Evolutionary conservation across 345 rosid species (phyloP), one percentile per base, ranked within the genome.

Genomic region (Salix caprea): DNA sequence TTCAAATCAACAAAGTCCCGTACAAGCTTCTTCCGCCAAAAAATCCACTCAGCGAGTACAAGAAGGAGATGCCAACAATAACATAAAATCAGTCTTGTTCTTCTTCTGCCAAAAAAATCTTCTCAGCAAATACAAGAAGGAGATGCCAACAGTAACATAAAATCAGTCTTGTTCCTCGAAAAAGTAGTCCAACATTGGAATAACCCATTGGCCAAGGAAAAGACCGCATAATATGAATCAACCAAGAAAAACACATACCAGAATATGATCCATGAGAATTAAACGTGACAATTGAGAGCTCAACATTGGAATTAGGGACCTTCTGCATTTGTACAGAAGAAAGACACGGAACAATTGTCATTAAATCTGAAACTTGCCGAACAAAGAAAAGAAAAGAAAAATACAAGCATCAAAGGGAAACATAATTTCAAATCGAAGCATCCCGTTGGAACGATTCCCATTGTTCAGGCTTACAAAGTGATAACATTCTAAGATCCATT

Each of bases 231-330:
- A 61, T 52, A 15, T 23, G 24, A 62, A 64, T 34, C 10, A 70
- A 77, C 24, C 12, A 46, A 77, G 70, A 10, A 61, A 50, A 66
- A 44, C 37, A 44, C 76, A 40, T 58, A 81, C 81, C 79, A 74
- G 84, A 81, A 77, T 80, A 88, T n/a, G 93, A 84, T 78, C 98
- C 99, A 84, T 92, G 95, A 74, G 95, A 76, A 83, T 85, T 88
- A 86, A 93, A 96, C 77, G 89, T 84, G 72, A 96, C 94, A 79
- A 96, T 75, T 21, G 92, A 81, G 61, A 93, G 87, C 84, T 93
- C 99, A 78, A 81, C 89, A 82, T 67, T 85, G 46, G 91, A 84
- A 73, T 83, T 75, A 70, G 89, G 37, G 23, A 87, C 74, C 81
- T 92, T 93, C 99, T 96, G 93, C 69, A 77, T 67, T 76, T 34